Percentiles rank a stretch among this genome's conserved stretches.
Conservation (phyloP, 192 early-diverging fungal genomes). For the Paraglomus brasilianum region DNA sequence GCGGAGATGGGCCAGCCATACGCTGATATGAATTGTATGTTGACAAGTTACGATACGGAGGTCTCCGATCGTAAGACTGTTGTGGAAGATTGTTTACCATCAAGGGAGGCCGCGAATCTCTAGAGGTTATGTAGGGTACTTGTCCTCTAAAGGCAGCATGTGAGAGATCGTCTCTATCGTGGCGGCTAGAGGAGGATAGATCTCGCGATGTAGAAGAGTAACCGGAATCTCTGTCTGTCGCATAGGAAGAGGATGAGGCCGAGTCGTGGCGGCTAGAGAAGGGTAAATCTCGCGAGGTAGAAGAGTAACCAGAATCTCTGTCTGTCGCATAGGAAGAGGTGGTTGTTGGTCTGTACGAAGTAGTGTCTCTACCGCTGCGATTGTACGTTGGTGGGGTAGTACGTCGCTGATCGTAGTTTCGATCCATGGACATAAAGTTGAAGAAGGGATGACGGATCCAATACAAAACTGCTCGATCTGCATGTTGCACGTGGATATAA, state of each 20-base stretch:
- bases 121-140: constrained; percentile 7
- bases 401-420: constrained; percentile 15
- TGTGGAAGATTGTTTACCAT: too few species aligned
- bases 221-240: neutral
- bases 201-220: neutral
- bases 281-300: neutral
- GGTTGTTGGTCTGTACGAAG: neutral
- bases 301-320: neutral
- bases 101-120: constrained; percentile 14
- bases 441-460: too few species aligned
- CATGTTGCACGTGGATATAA: too few species aligned
- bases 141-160: constrained; percentile 15
- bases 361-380: neutral
- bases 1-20: neutral
- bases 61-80: constrained; percentile 20
- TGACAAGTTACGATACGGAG: constrained; percentile 6
- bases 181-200: neutral
- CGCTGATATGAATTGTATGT: neutral
- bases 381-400: constrained; percentile 19
- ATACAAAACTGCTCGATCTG: too few species aligned
- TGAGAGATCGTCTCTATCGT: constrained; percentile 18
- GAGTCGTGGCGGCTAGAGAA: neutral
- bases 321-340: neutral
- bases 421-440: neutral
- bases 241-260: constrained; percentile 9